These are phyloP conservation scores for Chaetomium fimeti DNA, from an alignment of 495 filamentous ascomycete genomes.

Conservation along the genomic window DNA sequence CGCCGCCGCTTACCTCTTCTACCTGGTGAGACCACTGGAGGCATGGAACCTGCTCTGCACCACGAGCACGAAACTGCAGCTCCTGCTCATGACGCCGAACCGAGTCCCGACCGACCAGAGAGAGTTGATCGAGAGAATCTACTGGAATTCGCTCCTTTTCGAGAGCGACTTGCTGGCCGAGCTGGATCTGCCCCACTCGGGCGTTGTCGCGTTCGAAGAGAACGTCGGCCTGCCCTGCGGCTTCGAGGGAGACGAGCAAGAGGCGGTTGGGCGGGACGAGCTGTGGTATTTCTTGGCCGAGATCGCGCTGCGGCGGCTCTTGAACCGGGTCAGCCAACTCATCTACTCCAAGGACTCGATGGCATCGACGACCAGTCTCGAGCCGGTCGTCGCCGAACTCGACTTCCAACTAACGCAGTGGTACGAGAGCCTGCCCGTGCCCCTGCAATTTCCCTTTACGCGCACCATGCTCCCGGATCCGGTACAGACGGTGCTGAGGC, in stretches of 20 bases:
- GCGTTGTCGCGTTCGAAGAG: constrained; percentile 77
- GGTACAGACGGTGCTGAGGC: constrained; percentile 72
- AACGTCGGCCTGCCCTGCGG: constrained; percentile 72
- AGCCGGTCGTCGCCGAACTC: constrained; percentile 73
- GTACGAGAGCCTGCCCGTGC: constrained; percentile 72
- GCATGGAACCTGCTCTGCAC: constrained; percentile 78
- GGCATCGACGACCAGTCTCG: constrained; percentile 65
- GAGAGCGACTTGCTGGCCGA: constrained; percentile 81
- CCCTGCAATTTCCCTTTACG: constrained; percentile 73
- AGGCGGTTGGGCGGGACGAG: constrained; percentile 66
- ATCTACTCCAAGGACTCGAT: constrained; percentile 74
- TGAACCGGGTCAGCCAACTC: constrained; percentile 77
- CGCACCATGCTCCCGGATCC: constrained; percentile 63
- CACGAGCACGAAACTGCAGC: constrained; percentile 76
- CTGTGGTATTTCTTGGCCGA: constrained; percentile 84
- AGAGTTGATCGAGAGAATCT: constrained; percentile 71
- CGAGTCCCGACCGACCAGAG: constrained; percentile 65
- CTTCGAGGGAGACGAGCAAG: constrained; percentile 67
- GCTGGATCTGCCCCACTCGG: constrained; percentile 76
- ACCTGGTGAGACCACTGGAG: constrained; percentile 74
- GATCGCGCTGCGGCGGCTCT: constrained; percentile 70
- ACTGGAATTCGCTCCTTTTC: constrained; percentile 80
- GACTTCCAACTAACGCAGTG: constrained; percentile 81
- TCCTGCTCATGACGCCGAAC: constrained; percentile 68
- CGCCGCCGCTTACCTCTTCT: constrained; percentile 77